These are phyloP conservation scores for Fusarium tjaetaba DNA, from an alignment of 2,329 filamentous ascomycete species.

Conservation along the genomic window DNA sequence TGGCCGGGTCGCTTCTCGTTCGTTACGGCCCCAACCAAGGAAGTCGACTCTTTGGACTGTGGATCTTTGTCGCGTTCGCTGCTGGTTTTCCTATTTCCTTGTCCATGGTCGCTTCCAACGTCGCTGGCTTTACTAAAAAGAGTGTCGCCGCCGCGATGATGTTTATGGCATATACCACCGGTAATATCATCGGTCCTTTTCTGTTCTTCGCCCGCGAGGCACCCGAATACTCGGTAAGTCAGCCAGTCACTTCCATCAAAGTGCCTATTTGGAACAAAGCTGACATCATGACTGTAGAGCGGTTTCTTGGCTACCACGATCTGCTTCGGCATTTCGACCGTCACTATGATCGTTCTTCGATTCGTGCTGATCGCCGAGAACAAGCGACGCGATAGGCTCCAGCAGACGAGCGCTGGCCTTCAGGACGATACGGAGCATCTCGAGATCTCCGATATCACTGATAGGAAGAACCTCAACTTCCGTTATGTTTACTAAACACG, in stretches of 20 bases:
- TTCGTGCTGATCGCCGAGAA: constrained; percentile 29
- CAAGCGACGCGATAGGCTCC: constrained; percentile 24
- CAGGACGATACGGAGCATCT: neutral
- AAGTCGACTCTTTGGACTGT: constrained; percentile 22
- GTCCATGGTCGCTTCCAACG: constrained; percentile 36
- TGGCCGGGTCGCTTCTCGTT: constrained; percentile 34
- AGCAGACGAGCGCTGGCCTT: neutral
- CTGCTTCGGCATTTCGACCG: constrained; percentile 30
- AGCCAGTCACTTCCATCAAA: accelerated
- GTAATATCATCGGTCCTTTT: constrained; percentile 39
- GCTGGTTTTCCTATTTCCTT: constrained; percentile 33
- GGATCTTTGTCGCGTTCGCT: constrained; percentile 36
- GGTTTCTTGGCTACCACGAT: constrained; percentile 36
- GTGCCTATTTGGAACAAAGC: accelerated
- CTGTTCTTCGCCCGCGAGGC: constrained; percentile 34
- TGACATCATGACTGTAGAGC: constrained; percentile 13
- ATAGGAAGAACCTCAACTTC: constrained; percentile 29
- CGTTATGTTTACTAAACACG: constrained; percentile 32
- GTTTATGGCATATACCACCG: constrained; percentile 36
- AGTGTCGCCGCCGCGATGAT: constrained; percentile 37
- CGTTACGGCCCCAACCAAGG: constrained; percentile 31
- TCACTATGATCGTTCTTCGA: constrained; percentile 26
- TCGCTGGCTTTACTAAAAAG: constrained; percentile 40
- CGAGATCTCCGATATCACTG: constrained; percentile 37
- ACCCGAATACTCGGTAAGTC: constrained; percentile 33